Percentiles rank a stretch among this genome's conserved stretches.
These are phyloP conservation scores for Backusella australiensis DNA, from an alignment of 192 early-diverging fungal genomes.

Conservation along the genomic window DNA sequence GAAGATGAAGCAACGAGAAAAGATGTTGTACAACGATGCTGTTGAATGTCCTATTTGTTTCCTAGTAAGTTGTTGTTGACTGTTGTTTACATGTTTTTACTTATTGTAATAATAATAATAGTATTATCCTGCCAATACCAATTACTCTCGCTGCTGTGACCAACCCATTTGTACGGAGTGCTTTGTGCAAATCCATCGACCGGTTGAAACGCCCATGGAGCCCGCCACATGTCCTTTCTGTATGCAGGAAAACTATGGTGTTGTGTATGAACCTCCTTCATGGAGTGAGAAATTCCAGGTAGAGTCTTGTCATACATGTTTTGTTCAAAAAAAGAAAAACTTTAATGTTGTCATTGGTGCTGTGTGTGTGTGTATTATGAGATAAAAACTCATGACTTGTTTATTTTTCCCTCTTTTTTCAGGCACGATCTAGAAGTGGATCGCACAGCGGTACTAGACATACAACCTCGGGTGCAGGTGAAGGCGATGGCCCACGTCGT, in stretches of 20 bases:
- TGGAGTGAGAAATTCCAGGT: conserved; percentile 23
- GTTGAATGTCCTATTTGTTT: conserved; percentile 96
- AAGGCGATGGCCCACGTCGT: conserved; percentile 31
- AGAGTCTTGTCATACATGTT: neutral
- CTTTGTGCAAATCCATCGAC: conserved; percentile 93
- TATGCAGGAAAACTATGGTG: conserved; percentile 80
- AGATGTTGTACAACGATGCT: conserved; percentile 54
- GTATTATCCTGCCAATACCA: conserved; percentile 92
- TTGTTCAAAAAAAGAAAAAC: neutral
- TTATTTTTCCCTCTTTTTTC: neutral
- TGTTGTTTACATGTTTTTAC: neutral
- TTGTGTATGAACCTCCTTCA: conserved; percentile 56
- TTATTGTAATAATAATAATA: conserved; percentile 6
- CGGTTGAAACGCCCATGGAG: conserved; percentile 61
- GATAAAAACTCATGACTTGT: neutral
- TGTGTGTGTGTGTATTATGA: no score
- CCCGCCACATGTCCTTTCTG: conserved; percentile 87
- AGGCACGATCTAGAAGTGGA: conserved; percentile 13
- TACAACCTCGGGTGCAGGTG: conserved; percentile 29
- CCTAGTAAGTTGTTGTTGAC: conserved; percentile 52
- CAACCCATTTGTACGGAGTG: conserved; percentile 97
- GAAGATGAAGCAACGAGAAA: conserved; percentile 33
- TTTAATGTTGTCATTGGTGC: neutral
- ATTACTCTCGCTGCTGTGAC: conserved; percentile 90
- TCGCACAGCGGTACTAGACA: conserved; percentile 24